phyloP scores from a whole-genome alignment of 1,139 yeast species.

The Zygotorulaspora mrakii region DNA sequence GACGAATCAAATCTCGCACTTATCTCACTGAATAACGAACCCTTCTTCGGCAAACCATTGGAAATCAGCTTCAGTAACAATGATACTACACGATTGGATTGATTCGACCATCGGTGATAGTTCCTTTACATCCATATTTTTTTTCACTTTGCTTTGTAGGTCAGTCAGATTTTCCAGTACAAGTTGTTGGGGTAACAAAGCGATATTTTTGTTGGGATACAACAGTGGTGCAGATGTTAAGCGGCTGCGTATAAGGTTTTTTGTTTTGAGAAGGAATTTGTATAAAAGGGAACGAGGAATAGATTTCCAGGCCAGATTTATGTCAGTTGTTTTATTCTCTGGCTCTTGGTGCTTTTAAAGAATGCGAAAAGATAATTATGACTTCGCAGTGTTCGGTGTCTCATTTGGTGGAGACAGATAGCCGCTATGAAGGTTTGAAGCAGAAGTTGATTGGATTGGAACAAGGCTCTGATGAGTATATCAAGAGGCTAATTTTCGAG shows the following conservation, averaged over 20 bases:
- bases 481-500: conserved; percentile 21
- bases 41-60: conserved; percentile 28
- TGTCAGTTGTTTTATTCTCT: too few species aligned
- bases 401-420: conserved; percentile 16
- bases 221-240: background rate
- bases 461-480: conserved; percentile 31
- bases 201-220: conserved; percentile 1
- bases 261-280: too few species aligned
- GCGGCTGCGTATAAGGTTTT: conserved; percentile 1
- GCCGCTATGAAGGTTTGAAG: conserved; percentile 21
- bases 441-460: conserved; percentile 19
- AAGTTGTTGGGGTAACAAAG: conserved; percentile 4
- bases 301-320: too few species aligned
- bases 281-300: background rate
- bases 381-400: conserved; percentile 6
- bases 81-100: conserved; percentile 14
- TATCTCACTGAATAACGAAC: conserved; percentile 28
- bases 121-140: background rate
- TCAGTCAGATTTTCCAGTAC: background rate
- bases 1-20: conserved; percentile 35
- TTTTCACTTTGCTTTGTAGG: background rate
- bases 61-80: conserved; percentile 25
- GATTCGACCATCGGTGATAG: too few species aligned
- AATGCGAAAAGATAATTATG: conserved; percentile 3
- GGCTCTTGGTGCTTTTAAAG: too few species aligned